These are phyloP conservation scores for Colletotrichum sidae DNA, from an alignment of 2,329 filamentous ascomycete genomes.

Conservation along the genomic window DNA sequence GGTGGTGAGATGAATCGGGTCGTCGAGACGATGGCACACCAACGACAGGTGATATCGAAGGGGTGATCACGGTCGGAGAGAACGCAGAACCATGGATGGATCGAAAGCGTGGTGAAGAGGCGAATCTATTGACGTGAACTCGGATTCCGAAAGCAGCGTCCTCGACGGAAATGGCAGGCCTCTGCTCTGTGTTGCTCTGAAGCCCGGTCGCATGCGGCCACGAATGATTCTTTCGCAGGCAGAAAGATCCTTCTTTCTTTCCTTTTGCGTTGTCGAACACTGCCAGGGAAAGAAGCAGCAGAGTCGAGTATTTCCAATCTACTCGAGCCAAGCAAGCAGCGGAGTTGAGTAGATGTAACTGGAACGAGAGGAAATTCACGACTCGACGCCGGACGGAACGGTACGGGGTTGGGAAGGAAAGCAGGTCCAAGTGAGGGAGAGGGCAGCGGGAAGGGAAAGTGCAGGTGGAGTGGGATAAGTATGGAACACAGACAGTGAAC, in stretches of 20 bases:
- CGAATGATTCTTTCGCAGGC: slow-evolving; percentile 13
- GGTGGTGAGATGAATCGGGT: slow-evolving; percentile 9
- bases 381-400: slow-evolving; percentile 31
- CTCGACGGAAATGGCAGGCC: slow-evolving; percentile 29
- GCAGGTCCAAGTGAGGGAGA: slow-evolving; percentile 18
- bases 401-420: slow-evolving; percentile 20
- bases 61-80: slow-evolving; percentile 25
- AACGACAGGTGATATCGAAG: slow-evolving; percentile 24
- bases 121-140: slow-evolving; percentile 19
- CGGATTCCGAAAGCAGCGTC: slow-evolving; percentile 31
- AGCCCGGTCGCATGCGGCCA: slow-evolving; percentile 34
- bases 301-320: slow-evolving; percentile 11
- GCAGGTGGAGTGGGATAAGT: slow-evolving; percentile 39
- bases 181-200: not conserved
- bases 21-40: slow-evolving; percentile 11
- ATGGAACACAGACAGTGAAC: slow-evolving; percentile 15
- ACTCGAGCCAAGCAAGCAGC: slow-evolving; percentile 13
- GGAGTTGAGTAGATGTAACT: slow-evolving; percentile 22
- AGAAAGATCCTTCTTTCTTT: not conserved
- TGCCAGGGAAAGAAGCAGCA: not conserved
- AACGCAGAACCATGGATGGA: slow-evolving; percentile 27
- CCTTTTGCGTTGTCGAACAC: not conserved
- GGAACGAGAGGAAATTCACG: slow-evolving; percentile 29
- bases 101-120: slow-evolving; percentile 8
- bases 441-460: slow-evolving; percentile 33